These are phyloP conservation scores for Podaxis sp. DNA, from an alignment of 768 basidiomycete species.

Conservation along the genomic window DNA sequence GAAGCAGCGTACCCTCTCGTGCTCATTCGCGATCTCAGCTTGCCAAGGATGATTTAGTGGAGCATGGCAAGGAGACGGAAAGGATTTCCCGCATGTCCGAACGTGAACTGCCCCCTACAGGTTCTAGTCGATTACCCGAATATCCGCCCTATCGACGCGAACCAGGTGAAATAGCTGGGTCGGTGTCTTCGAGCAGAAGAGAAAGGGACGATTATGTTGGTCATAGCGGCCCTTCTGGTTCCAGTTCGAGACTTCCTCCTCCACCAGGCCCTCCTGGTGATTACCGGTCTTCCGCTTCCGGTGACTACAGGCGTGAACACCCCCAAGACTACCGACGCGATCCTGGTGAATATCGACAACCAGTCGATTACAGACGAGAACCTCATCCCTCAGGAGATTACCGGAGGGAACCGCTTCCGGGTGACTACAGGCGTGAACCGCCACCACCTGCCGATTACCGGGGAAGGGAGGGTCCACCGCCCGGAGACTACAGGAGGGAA, in stretches of 20 bases:
- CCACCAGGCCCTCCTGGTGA: not conserved
- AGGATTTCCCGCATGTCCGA: constrained; percentile 9
- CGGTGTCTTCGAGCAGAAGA: constrained; percentile 4
- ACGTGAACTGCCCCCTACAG: constrained; percentile 10
- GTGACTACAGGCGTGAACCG: constrained; percentile 11
- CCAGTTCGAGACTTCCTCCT: constrained; percentile 9
- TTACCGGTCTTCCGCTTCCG: constrained; percentile 6
- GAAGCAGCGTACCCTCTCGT: constrained; percentile 13
- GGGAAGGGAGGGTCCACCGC: not conserved
- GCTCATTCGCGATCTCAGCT: constrained; percentile 13
- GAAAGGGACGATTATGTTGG: constrained; percentile 12
- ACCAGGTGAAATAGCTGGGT: constrained; percentile 12
- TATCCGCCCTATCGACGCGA: constrained; percentile 14
- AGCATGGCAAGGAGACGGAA: constrained; percentile 11
- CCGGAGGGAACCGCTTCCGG: not conserved
- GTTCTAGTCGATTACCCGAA: constrained; percentile 6
- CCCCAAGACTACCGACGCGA: not conserved
- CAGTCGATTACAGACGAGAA: not conserved
- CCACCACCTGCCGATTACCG: constrained; percentile 10
- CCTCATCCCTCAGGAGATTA: not conserved
- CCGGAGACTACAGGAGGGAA: constrained; percentile 7
- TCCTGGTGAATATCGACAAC: not conserved
- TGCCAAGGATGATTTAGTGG: constrained; percentile 6
- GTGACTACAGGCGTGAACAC: not conserved
- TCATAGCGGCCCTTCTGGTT: not conserved